phyloP scores from a whole-genome alignment of 805 yeast species.

The Pichia cabralensis region DNA sequence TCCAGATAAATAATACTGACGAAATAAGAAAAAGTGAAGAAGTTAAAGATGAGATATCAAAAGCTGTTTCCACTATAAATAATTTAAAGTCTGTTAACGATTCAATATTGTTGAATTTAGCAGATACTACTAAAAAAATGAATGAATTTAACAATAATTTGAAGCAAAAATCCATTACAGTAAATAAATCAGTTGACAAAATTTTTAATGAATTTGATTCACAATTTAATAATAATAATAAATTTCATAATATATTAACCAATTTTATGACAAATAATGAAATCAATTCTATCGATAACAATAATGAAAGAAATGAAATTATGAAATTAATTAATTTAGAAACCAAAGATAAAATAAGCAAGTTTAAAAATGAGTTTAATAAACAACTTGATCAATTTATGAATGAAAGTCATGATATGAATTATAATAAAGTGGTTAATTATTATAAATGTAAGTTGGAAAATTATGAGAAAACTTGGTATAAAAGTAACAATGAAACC shows the following conservation, averaged over 20 bases:
- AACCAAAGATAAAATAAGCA: neutral
- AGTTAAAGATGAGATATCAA: too few relatives aligned
- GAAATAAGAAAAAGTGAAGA: too few relatives aligned
- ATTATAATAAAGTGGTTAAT: neutral
- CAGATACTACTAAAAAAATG: neutral
- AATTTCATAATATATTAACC: neutral
- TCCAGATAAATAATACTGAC: too few relatives aligned
- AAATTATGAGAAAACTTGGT: neutral
- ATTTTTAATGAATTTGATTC: neutral
- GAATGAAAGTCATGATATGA: neutral
- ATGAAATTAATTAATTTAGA: neutral
- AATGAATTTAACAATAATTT: neutral
- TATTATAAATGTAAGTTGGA: neutral
- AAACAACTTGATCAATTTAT: neutral
- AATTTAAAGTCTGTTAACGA: too few relatives aligned
- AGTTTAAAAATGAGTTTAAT: conserved; percentile 2
- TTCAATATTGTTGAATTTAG: too few relatives aligned
- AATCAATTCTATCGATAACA: too few relatives aligned
- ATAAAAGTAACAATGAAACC: neutral
- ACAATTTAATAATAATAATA: neutral
- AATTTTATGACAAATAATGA: neutral
- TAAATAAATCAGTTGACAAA: too few relatives aligned
- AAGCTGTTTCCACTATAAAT: too few relatives aligned
- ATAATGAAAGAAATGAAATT: neutral
- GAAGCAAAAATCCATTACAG: too few relatives aligned